Evolutionary conservation across 768 basidiomycete genomes (phyloP).

Genomic region (Podaxis rugospora): DNA sequence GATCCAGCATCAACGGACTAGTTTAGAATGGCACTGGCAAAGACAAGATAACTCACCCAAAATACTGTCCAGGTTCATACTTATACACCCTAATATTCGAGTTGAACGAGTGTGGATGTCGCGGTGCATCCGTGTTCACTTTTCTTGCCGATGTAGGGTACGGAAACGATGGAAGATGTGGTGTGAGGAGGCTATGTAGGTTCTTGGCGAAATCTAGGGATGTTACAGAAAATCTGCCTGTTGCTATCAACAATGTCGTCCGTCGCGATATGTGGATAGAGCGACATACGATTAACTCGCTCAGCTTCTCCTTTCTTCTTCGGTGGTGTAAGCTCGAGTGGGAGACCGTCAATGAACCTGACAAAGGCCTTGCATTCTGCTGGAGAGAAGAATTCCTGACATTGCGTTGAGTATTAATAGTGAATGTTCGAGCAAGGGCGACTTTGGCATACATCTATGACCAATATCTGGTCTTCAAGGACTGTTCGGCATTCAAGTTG

Average conservation of each 20-base stretch:
- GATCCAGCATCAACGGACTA: not conserved
- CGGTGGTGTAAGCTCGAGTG: slow-evolving; percentile 63
- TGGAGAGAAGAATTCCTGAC: slow-evolving; percentile 50
- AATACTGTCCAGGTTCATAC: slow-evolving; percentile 59
- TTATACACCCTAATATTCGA: slow-evolving; percentile 74
- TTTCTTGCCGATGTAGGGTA: slow-evolving; percentile 28
- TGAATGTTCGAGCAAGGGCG: not conserved
- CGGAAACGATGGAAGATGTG: slow-evolving; percentile 56
- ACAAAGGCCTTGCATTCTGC: slow-evolving; percentile 60
- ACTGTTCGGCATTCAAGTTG: slow-evolving; percentile 42
- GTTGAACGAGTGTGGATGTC: slow-evolving; percentile 57
- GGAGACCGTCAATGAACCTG: slow-evolving; percentile 54
- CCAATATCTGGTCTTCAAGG: slow-evolving; percentile 61
- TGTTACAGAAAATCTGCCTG: slow-evolving; percentile 60
- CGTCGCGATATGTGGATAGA: not conserved
- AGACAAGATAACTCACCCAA: slow-evolving; percentile 38
- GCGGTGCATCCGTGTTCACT: slow-evolving; percentile 23
- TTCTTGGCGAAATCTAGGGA: slow-evolving; percentile 54
- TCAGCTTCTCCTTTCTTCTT: slow-evolving; percentile 72
- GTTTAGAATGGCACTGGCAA: not conserved
- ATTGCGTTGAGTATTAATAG: not conserved
- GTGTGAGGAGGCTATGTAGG: slow-evolving; percentile 44
- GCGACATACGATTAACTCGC: slow-evolving; percentile 58
- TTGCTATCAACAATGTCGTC: not conserved
- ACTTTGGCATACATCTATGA: slow-evolving; percentile 46